Percentiles rank a stretch among this genome's conserved stretches.
phyloP scores from a whole-genome alignment of 106 monocot genomes.

The Phalaenopsis equestris region DNA sequence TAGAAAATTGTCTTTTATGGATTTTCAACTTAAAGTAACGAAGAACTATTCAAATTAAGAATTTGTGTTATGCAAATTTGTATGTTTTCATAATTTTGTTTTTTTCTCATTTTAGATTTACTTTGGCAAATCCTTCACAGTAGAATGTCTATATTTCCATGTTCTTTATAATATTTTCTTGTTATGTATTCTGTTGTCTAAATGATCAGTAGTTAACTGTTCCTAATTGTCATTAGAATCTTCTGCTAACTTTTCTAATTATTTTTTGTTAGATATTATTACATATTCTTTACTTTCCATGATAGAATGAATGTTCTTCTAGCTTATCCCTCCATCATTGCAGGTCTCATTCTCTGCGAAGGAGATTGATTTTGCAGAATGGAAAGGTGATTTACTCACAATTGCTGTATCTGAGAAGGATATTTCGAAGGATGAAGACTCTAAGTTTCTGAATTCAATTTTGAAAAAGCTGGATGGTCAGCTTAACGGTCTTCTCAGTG shows the following conservation, averaged over 20 bases:
- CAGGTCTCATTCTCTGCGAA: conserved; percentile 61
- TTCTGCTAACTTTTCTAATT: not conserved
- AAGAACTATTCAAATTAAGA: no score
- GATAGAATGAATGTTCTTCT: not conserved
- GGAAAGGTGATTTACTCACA: conserved; percentile 76
- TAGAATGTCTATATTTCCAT: not conserved
- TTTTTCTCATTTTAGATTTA: not conserved
- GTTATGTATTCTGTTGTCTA: not conserved
- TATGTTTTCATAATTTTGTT: not conserved
- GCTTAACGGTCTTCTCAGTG: conserved; percentile 46
- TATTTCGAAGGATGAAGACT: conserved; percentile 41
- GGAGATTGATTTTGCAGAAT: conserved; percentile 53
- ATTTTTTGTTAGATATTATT: not conserved
- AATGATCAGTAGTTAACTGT: not conserved
- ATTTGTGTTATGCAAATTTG: not conserved
- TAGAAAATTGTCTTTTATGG: no score
- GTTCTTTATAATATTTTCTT: not conserved
- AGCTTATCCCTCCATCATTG: not conserved
- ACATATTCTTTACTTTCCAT: not conserved
- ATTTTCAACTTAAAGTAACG: no score
- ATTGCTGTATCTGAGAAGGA: conserved; percentile 62
- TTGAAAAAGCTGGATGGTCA: conserved; percentile 52
- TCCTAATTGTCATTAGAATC: not conserved
- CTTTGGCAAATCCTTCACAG: not conserved
- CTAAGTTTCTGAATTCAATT: conserved; percentile 46